phyloP scores from a whole-genome alignment of 345 rosid species.

The Gossypium herbaceum region DNA sequence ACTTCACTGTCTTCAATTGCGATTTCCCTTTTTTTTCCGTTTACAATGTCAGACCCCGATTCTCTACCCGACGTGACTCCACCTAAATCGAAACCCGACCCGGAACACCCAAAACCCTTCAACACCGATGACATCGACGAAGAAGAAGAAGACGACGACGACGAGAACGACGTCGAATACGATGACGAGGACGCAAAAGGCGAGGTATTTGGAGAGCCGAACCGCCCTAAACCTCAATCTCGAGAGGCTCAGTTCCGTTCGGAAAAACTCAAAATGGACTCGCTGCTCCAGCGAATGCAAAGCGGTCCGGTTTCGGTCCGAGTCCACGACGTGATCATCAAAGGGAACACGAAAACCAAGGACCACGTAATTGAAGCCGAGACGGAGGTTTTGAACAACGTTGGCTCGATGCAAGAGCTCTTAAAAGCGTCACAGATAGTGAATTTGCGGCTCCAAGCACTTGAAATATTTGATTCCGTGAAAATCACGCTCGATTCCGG shows the following conservation, averaged over 20 bases:
- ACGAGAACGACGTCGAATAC: constrained; percentile 30
- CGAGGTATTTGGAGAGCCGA: constrained; percentile 29
- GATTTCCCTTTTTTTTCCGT: neutral
- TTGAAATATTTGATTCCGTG: constrained; percentile 80
- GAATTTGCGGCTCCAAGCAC: constrained; percentile 61
- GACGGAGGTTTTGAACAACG: constrained; percentile 50
- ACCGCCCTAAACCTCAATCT: constrained; percentile 20
- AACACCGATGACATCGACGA: constrained; percentile 12
- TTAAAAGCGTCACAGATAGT: constrained; percentile 58
- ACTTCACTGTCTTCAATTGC: neutral
- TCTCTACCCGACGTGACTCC: constrained; percentile 3
- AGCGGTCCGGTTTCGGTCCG: constrained; percentile 58
- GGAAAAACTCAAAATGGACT: constrained; percentile 41
- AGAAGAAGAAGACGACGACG: constrained; percentile 25
- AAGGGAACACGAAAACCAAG: constrained; percentile 79
- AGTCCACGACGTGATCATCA: constrained; percentile 76
- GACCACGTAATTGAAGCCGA: constrained; percentile 74
- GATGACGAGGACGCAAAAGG: constrained; percentile 25
- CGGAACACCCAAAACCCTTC: neutral
- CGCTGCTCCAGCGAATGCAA: constrained; percentile 44
- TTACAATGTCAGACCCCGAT: neutral
- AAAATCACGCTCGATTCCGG: constrained; percentile 80
- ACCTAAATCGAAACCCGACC: neutral
- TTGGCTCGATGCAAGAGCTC: constrained; percentile 65
- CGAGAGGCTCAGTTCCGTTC: constrained; percentile 28